Evolutionary conservation across 2,329 filamentous ascomycete species (phyloP), one percentile per base, ranked within the genome.

Genomic region (Pseudonectria buxi): DNA sequence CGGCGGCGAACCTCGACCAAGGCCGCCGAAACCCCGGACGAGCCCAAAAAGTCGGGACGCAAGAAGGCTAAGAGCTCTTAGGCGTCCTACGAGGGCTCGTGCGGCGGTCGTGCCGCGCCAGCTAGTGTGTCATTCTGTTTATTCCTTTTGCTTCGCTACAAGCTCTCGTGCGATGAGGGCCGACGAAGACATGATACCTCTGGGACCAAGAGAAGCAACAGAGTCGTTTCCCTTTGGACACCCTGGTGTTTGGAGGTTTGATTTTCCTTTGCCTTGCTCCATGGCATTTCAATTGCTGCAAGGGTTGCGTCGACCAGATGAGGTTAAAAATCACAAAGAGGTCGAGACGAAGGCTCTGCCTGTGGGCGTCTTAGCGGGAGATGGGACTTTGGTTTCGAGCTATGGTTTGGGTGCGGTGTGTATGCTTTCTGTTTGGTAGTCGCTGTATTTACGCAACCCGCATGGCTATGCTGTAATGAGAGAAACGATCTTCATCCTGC

Each of bases 11-110:
- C 65, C 9, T 74, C 72, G 4, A 61, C 59, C 49, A 79, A 79
- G 67, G 70, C 64, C 27, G 62, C 62, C 18, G 72, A 76, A 39
- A 56, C 62, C 39, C 62, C 70, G 46, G 74, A 77, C 54, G 74
- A 79, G 55, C 69, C 71, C 43, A 76, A 76, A 69, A 76, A 76
- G 64, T 72, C 69, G 35, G 67, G 65, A 46, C 71, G 71, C 54
- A 77, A 76, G 69, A 77, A 77, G 72, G 67, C 63, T 65, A 63
- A 63, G 60, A 60, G 54, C 51, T 56, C 57, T 49, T 61, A 49
- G 53, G 40, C 32, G 35, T 42, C 36, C 36, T 36, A 28, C 30
- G 32, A 5, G 18, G 18, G 18, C 18, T 22, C 18, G 18, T 22
- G 18, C 18, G 18, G 5, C 9, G 5, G 18, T 22, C 18, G 5